phyloP scores from a whole-genome alignment of 371 early-diverging fungal genomes.

The Mucor saturninus region DNA sequence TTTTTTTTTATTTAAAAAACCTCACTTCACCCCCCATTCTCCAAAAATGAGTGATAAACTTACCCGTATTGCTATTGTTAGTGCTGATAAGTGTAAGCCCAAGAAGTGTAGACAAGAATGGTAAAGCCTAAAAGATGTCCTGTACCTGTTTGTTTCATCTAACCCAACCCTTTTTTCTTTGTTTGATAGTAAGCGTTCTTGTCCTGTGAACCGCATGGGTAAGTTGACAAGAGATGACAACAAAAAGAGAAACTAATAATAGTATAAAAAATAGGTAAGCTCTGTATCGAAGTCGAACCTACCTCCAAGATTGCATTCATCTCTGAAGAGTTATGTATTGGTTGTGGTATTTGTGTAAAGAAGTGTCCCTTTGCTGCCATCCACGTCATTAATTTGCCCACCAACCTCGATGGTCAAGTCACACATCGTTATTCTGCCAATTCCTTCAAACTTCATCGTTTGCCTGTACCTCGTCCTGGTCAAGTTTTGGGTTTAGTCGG shows the following conservation, averaged over 20 bases:
- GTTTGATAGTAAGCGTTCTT: slow-evolving; percentile 74
- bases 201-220: slow-evolving; percentile 88
- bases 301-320: slow-evolving; percentile 90
- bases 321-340: slow-evolving; percentile 98
- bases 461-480: slow-evolving; percentile 97
- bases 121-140: slow-evolving; percentile 49
- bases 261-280: slow-evolving; percentile 74
- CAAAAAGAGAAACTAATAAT: slow-evolving; percentile 8
- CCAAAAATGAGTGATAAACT: slow-evolving; percentile 75
- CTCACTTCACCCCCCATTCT: slow-evolving; percentile 18
- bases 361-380: slow-evolving; percentile 99
- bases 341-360: slow-evolving; percentile 99
- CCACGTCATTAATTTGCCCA: slow-evolving; percentile 98
- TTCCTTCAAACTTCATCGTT: slow-evolving; percentile 99
- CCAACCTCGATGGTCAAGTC: slow-evolving; percentile 95
- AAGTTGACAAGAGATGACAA: slow-evolving; percentile 30
- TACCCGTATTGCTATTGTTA: slow-evolving; percentile 97
- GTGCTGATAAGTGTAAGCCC: slow-evolving; percentile 98
- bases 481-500: slow-evolving; percentile 99
- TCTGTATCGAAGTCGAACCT: slow-evolving; percentile 93
- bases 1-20: slow-evolving; percentile 7
- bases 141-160: neutral
- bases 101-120: slow-evolving; percentile 99
- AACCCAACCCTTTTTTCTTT: neutral
- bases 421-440: slow-evolving; percentile 99